A percentile compares a stretch with the other conserved stretches of the same genome.
phyloP scores from a whole-genome alignment of 371 early-diverging fungal species.

The Cokeromyces recurvatus region DNA sequence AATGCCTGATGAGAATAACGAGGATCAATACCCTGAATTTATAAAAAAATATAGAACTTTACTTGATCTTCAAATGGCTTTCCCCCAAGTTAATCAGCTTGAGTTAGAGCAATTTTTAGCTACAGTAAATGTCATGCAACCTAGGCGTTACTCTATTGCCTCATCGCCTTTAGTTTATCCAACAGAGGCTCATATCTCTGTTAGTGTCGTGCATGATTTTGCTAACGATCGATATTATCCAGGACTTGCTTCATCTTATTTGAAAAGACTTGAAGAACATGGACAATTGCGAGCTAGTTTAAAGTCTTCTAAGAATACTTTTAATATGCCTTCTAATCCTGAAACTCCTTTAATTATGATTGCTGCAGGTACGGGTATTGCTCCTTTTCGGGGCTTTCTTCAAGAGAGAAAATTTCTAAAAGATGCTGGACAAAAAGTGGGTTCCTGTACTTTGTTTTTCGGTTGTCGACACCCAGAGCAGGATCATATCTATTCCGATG shows the following conservation, averaged over 20 bases:
- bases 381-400: constrained; percentile 84
- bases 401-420: constrained; percentile 24
- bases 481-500: constrained; percentile 71
- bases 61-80: constrained; percentile 36
- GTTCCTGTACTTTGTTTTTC: constrained; percentile 56
- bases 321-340: constrained; percentile 30
- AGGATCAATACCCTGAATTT: constrained; percentile 34
- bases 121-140: constrained; percentile 38
- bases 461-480: constrained; percentile 69
- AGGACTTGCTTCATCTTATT: constrained; percentile 37
- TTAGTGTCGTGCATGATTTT: constrained; percentile 36
- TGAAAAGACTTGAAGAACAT: background rate
- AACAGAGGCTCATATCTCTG: constrained; percentile 20
- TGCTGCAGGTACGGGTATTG: constrained; percentile 75
- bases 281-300: constrained; percentile 17
- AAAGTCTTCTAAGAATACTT: constrained; percentile 32
- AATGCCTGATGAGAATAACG: constrained; percentile 26
- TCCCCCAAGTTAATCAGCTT: constrained; percentile 37
- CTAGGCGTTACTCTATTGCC: constrained; percentile 53
- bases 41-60: constrained; percentile 38
- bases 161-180: constrained; percentile 33
- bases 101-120: constrained; percentile 42
- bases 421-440: constrained; percentile 16
- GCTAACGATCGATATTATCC: constrained; percentile 28
- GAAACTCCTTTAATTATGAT: constrained; percentile 49